phyloP scores from a whole-genome alignment of 768 basidiomycete genomes.

The Gloeopeniophorella convolvens region DNA sequence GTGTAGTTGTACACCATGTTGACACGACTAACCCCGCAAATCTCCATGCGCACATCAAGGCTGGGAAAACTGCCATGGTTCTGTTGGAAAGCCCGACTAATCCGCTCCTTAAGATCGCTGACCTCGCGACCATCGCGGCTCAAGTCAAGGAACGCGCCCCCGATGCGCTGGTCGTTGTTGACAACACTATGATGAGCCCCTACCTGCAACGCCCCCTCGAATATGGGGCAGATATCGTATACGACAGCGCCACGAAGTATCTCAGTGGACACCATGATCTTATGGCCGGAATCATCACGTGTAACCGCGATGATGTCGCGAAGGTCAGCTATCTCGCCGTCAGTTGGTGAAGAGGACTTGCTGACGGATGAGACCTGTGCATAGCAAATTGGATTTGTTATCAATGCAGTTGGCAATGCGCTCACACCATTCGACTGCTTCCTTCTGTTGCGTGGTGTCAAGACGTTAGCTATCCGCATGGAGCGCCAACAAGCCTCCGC shows the following conservation, averaged over 20 bases:
- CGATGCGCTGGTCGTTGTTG: slow-evolving; percentile 80
- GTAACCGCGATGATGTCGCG: slow-evolving; percentile 85
- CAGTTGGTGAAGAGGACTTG: slow-evolving; percentile 5
- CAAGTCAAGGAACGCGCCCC: slow-evolving; percentile 79
- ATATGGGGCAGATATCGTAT: slow-evolving; percentile 94
- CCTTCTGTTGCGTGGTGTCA: slow-evolving; percentile 90
- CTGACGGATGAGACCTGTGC: neutral
- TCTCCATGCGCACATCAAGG: slow-evolving; percentile 56
- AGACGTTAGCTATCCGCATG: slow-evolving; percentile 95
- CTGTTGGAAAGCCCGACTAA: slow-evolving; percentile 97
- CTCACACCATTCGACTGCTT: slow-evolving; percentile 95
- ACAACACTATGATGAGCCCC: slow-evolving; percentile 99
- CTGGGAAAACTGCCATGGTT: slow-evolving; percentile 86
- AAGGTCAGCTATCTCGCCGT: slow-evolving; percentile 45
- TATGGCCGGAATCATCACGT: slow-evolving; percentile 95
- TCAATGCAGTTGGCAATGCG: slow-evolving; percentile 92
- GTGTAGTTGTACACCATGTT: slow-evolving; percentile 86
- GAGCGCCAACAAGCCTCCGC: slow-evolving; percentile 86
- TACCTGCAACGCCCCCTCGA: slow-evolving; percentile 94
- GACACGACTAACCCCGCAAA: slow-evolving; percentile 76
- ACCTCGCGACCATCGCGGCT: slow-evolving; percentile 75
- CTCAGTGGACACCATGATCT: slow-evolving; percentile 97
- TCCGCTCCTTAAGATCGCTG: slow-evolving; percentile 90
- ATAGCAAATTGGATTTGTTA: slow-evolving; percentile 82
- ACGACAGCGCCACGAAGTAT: slow-evolving; percentile 98